Evolutionary conservation across 2,329 filamentous ascomycete species (phyloP).

Genomic region (Cytospora mali): DNA sequence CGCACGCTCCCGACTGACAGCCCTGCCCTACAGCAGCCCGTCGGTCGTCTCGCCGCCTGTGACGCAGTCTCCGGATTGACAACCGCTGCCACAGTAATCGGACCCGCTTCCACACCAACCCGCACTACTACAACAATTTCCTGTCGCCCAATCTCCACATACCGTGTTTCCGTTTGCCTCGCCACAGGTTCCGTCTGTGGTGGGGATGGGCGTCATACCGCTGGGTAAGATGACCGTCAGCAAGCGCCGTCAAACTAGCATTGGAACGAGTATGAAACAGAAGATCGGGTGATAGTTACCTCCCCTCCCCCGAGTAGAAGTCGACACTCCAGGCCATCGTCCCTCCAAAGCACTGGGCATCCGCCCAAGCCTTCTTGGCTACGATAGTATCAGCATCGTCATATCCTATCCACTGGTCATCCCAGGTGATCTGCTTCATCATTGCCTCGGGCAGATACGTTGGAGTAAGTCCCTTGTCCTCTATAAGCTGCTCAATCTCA

Average conservation of each 20-base stretch:
- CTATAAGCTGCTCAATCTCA: slow-evolving; percentile 38
- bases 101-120: background rate
- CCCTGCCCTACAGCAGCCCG: too few relatives aligned
- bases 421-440: slow-evolving; percentile 36
- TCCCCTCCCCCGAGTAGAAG: background rate
- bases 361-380: slow-evolving; percentile 35
- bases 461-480: slow-evolving; percentile 29
- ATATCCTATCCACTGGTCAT: slow-evolving; percentile 35
- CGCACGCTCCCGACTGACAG: background rate
- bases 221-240: background rate
- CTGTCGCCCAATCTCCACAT: background rate
- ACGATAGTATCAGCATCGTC: slow-evolving; percentile 32
- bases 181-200: background rate
- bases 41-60: background rate
- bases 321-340: slow-evolving; percentile 40
- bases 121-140: background rate
- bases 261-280: background rate
- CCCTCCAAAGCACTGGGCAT: slow-evolving; percentile 37
- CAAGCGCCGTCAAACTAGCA: background rate
- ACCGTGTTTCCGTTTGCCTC: background rate
- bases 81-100: background rate
- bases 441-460: slow-evolving; percentile 28
- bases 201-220: background rate
- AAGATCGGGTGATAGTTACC: background rate
- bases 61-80: background rate